Percentiles rank a stretch among this genome's conserved stretches.
Conservation (phyloP, 768 basidiomycete genomes). For the Panaeolus cyanescens region DNA sequence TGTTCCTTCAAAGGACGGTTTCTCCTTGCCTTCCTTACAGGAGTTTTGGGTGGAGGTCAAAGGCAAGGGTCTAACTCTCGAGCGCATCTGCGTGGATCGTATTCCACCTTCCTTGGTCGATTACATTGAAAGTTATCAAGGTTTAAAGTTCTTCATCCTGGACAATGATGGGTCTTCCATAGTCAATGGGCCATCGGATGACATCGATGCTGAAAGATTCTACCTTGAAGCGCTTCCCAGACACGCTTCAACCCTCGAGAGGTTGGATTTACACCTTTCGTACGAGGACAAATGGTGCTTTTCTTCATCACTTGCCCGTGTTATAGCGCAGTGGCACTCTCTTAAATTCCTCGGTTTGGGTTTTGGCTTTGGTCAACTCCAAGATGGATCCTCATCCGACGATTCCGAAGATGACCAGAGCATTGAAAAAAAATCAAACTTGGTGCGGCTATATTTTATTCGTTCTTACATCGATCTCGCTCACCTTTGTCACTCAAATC, state of each 20-base stretch:
- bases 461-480: no score
- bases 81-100: background rate
- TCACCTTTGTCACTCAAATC: no score
- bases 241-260: background rate
- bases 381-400: no score
- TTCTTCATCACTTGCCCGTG: background rate
- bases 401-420: no score
- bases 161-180: background rate
- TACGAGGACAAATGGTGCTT: background rate
- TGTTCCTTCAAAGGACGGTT: background rate
- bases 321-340: background rate
- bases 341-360: background rate
- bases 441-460: no score
- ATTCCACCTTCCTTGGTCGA: background rate
- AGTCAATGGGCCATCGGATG: background rate
- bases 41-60: background rate
- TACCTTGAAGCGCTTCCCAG: background rate
- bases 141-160: background rate
- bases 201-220: background rate
- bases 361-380: background rate
- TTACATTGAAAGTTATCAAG: background rate
- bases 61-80: background rate
- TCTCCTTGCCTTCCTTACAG: background rate
- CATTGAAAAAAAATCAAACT: no score
- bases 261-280: background rate